Conservation (phyloP, 2,329 filamentous ascomycete species). For the Monilinia polystroma region DNA sequence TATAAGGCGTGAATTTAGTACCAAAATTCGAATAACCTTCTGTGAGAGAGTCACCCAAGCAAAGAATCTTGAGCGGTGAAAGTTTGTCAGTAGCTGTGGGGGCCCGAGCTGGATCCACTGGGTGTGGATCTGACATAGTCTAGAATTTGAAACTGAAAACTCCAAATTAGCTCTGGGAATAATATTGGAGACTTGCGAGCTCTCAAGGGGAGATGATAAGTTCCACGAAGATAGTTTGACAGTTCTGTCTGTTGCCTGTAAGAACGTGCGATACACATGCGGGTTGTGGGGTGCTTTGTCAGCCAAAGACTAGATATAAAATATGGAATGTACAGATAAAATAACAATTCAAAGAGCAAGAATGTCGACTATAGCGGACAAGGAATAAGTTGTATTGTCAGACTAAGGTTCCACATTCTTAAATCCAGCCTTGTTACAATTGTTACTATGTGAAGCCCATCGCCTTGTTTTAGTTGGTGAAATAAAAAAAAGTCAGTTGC, state of each 20-base stretch:
- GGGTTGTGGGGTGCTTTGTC: background rate
- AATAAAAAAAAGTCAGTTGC: background rate
- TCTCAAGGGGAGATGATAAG: background rate
- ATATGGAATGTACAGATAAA: background rate
- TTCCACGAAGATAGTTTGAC: background rate
- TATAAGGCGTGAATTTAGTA: slow-evolving; percentile 53
- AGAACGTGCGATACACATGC: slow-evolving; percentile 1
- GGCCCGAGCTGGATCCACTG: background rate
- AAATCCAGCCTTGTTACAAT: background rate
- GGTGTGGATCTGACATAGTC: background rate
- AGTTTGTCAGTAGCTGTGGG: background rate
- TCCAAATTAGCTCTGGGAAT: background rate
- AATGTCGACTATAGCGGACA: background rate
- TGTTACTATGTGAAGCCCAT: background rate
- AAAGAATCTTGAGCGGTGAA: slow-evolving; percentile 34
- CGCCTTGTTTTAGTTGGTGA: background rate
- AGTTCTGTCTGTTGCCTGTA: background rate
- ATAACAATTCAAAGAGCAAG: background rate
- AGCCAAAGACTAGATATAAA: background rate
- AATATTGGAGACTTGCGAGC: background rate
- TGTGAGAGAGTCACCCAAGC: slow-evolving; percentile 47
- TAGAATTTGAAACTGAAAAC: too few relatives aligned
- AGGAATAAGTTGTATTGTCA: background rate
- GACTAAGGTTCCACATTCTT: background rate
- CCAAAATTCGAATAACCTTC: slow-evolving; percentile 53